These are phyloP conservation scores for Leucosporidium yakuticum DNA, from an alignment of 768 basidiomycete genomes.

Conservation along the genomic window DNA sequence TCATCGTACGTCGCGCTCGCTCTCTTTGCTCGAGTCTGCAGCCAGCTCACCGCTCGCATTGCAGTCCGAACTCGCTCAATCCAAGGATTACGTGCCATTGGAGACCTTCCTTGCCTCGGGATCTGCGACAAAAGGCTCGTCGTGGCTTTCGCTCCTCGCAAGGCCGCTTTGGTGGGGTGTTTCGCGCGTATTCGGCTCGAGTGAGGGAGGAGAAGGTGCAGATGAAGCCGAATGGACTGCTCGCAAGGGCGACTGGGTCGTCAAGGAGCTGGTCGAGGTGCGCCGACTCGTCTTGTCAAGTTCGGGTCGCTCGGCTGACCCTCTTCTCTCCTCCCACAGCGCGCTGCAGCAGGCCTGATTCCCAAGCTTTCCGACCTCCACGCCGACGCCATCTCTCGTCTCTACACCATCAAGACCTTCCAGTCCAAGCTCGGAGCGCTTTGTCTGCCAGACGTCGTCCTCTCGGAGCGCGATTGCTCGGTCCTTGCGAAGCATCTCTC, in stretches of 20 bases:
- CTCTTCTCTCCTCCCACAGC: neutral
- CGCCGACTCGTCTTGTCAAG: neutral
- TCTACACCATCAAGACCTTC: constrained; percentile 26
- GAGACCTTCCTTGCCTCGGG: constrained; percentile 9
- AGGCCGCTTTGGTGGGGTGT: constrained; percentile 30
- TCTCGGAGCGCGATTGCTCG: constrained; percentile 19
- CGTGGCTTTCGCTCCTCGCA: constrained; percentile 17
- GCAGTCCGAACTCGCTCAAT: constrained; percentile 17
- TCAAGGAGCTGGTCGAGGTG: constrained; percentile 31
- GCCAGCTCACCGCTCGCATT: neutral
- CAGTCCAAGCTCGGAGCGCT: constrained; percentile 11
- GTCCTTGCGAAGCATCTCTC: constrained; percentile 20
- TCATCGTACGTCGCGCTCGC: constrained; percentile 11
- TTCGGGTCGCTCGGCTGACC: no score
- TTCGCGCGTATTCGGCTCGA: constrained; percentile 9
- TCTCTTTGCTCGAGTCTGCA: no score
- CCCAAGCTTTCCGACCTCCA: constrained; percentile 12
- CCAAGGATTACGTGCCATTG: constrained; percentile 10
- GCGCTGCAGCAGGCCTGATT: constrained; percentile 8
- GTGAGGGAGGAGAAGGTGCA: constrained; percentile 3
- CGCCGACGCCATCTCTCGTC: constrained; percentile 24
- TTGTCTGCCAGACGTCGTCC: constrained; percentile 5
- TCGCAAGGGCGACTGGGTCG: constrained; percentile 19
- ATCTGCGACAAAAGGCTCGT: constrained; percentile 3
- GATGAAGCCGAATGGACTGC: constrained; percentile 31